Evolutionary conservation across 768 basidiomycete species (phyloP), one percentile per base, ranked within the genome.

Genomic region (Auricularia sp.): DNA sequence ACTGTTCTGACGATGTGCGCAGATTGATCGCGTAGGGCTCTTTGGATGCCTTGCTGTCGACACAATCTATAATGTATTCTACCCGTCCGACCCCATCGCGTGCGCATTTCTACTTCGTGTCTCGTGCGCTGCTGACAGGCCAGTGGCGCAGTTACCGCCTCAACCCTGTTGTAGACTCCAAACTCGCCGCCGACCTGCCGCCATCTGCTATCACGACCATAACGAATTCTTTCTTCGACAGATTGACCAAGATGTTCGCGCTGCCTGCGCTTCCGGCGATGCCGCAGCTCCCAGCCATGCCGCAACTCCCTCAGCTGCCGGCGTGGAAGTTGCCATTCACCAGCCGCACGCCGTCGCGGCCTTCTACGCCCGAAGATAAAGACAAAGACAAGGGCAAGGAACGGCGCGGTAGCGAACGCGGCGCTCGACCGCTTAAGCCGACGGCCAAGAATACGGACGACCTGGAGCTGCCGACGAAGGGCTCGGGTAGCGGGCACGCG

Each of bases 11-110:
- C 21, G 33, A 23, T 29, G 29, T 29, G 53, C 62, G 21, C 61
- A 77, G 74, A 70, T 79, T 33, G 77, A 78, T 58, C 71, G 77
- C n/a, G 69, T 73, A 7, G 78, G 77, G 1, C 66, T 74, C 53
- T 78, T 78, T 63, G 79, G 79, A 5, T 80, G 79, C 66, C 71
- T 80, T 70, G 71, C 77, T 10, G 66, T 76, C 18, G 78, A 79
- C 63, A 72, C 75, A 23, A 63, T 79, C 3, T 79, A 79, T 66
- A 79, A 79, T 69, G 72, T 79, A 23, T 76, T 78, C 66, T 74
- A 78, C 67, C 72, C 73, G 8, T 74, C 77, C 34, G 78, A 79
- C 67, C 78, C 79, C 0, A 72, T 79, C 36, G 76, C 75, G 68
- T 76, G 62, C 58, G 73, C 72, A n/a, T 54, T 44, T 8, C 34